phyloP scores from a whole-genome alignment of 2,329 filamentous ascomycete genomes.

The Trichoderma asperellum region DNA sequence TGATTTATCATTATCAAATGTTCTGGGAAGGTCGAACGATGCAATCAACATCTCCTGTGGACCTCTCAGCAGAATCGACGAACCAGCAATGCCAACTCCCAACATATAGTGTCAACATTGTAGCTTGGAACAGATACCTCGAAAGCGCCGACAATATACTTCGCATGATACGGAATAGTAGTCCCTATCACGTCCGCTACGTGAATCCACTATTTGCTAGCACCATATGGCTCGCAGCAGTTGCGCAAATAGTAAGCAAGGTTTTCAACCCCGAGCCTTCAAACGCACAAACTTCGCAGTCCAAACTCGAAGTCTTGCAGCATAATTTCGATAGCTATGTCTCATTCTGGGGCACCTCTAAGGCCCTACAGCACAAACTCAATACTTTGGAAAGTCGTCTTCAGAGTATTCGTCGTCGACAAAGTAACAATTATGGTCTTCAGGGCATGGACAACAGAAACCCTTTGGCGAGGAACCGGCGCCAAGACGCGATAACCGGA shows the following conservation, averaged over 20 bases:
- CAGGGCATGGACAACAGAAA: neutral
- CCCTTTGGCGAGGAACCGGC: neutral
- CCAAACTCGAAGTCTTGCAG: neutral
- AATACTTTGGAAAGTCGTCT: neutral
- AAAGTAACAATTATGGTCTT: neutral
- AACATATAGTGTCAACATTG: neutral
- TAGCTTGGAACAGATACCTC: neutral
- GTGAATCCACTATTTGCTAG: neutral
- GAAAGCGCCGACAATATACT: neutral
- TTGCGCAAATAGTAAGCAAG: neutral
- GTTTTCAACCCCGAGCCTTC: neutral
- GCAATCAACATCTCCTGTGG: neutral
- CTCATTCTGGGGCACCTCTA: neutral
- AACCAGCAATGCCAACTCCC: neutral
- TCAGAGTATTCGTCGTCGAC: neutral
- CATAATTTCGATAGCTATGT: neutral
- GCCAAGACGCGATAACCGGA: neutral
- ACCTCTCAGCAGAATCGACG: neutral
- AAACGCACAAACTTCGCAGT: neutral
- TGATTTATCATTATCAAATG: neutral
- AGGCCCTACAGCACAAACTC: neutral
- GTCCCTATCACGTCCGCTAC: neutral
- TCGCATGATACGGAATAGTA: neutral
- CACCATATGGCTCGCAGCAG: neutral
- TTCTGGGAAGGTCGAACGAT: neutral